Evolutionary conservation across 2,329 filamentous ascomycete species (phyloP).

Genomic region (Myriosclerotinia duriaeana): DNA sequence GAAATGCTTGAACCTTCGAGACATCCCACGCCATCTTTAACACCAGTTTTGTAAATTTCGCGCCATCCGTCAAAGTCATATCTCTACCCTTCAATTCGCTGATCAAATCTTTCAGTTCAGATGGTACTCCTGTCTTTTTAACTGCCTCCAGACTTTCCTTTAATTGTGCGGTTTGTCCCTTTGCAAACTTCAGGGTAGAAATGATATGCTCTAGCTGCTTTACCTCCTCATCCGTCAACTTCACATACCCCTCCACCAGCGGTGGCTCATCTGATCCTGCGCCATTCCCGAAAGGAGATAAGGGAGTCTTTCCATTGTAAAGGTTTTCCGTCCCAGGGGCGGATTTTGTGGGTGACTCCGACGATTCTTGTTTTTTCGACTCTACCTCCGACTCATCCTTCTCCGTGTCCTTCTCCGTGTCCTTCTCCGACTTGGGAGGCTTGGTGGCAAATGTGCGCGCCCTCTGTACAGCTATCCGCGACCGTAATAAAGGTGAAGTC

Average conservation of each 20-base stretch:
- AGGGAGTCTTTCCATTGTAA: constrained; percentile 45
- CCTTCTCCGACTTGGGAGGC: constrained; percentile 29
- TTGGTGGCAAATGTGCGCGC: constrained; percentile 31
- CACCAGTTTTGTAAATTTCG: constrained; percentile 41
- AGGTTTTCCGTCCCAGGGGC: constrained; percentile 48
- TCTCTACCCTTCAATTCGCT: constrained; percentile 36
- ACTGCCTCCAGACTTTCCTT: constrained; percentile 61
- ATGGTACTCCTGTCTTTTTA: constrained; percentile 67
- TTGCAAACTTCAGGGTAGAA: constrained; percentile 55
- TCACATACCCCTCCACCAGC: constrained; percentile 38
- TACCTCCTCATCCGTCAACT: constrained; percentile 55
- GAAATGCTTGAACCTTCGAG: constrained; percentile 34
- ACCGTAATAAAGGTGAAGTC: constrained; percentile 44
- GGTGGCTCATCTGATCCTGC: constrained; percentile 38
- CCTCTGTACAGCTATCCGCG: constrained; percentile 39
- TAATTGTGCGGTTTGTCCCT: constrained; percentile 60
- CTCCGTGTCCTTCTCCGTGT: constrained; percentile 31
- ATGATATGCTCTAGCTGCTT: constrained; percentile 59
- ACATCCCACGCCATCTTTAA: constrained; percentile 39
- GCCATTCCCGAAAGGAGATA: constrained; percentile 36
- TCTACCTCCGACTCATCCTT: constrained; percentile 35
- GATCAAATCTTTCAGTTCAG: constrained; percentile 49
- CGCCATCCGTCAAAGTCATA: constrained; percentile 34
- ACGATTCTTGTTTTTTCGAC: constrained; percentile 40
- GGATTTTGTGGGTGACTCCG: constrained; percentile 35